A percentile compares a stretch with the other conserved stretches of the same genome.
Evolutionary conservation across 495 filamentous ascomycete species (phyloP).

Genomic region (Aspergillus indologenus): DNA sequence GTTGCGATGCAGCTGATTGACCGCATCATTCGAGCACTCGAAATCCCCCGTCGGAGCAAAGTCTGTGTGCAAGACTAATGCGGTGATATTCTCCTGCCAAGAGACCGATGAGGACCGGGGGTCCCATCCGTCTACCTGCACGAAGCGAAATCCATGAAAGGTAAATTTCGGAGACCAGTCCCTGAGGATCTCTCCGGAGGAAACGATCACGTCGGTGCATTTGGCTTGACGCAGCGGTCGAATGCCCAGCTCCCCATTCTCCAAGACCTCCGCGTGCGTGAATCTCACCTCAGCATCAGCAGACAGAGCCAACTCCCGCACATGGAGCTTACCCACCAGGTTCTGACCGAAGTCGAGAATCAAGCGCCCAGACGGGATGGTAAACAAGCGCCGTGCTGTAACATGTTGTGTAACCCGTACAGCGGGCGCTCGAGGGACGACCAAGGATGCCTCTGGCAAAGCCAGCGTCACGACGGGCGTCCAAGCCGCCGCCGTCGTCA

Average conservation of each 20-base stretch:
- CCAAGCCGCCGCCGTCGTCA: neutral
- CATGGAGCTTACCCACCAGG: constrained; percentile 41
- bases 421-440: neutral
- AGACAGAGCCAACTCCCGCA: constrained; percentile 30
- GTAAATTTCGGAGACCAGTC: constrained; percentile 44
- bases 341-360: constrained; percentile 54
- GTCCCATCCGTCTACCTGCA: constrained; percentile 47
- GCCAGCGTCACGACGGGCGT: neutral
- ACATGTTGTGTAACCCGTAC: neutral
- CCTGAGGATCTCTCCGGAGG: neutral
- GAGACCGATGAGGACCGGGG: constrained; percentile 8
- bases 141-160: constrained; percentile 56
- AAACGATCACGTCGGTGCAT: constrained; percentile 35
- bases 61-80: constrained; percentile 50
- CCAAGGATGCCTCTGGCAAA: constrained; percentile 1
- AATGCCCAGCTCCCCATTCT: constrained; percentile 45
- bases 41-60: constrained; percentile 48
- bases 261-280: constrained; percentile 48
- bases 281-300: constrained; percentile 30
- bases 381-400: neutral
- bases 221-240: constrained; percentile 44
- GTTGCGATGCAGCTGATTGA: constrained; percentile 52
- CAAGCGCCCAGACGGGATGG: constrained; percentile 2
- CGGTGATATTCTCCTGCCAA: constrained; percentile 29
- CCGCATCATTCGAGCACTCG: constrained; percentile 41